Percentiles rank a stretch among this genome's conserved stretches.
phyloP scores from a whole-genome alignment of 2,329 filamentous ascomycete genomes.

The Thermothelomyces thermophilus region DNA sequence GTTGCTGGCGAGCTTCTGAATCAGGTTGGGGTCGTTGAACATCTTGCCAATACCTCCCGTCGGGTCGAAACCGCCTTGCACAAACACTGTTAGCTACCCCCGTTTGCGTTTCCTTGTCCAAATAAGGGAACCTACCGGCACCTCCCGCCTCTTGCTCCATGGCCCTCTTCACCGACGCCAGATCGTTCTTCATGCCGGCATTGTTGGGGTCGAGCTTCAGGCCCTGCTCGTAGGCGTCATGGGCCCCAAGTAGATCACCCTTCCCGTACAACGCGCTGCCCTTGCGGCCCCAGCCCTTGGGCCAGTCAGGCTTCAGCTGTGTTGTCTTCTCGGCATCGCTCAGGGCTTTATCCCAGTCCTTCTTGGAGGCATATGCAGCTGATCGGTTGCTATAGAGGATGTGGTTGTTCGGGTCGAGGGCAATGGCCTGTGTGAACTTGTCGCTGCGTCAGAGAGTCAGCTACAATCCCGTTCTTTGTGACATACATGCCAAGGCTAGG shows the following conservation, averaged over 20 bases:
- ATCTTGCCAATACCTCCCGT: slow-evolving; percentile 76
- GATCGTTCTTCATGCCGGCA: slow-evolving; percentile 82
- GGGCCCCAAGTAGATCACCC: slow-evolving; percentile 76
- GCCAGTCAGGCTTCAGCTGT: slow-evolving; percentile 94
- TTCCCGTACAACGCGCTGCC: slow-evolving; percentile 83
- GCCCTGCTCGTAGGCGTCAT: slow-evolving; percentile 90
- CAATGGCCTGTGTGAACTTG: slow-evolving; percentile 92
- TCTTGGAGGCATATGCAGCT: slow-evolving; percentile 79
- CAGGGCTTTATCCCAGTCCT: slow-evolving; percentile 76
- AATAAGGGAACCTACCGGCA: slow-evolving; percentile 15
- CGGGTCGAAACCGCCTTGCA: slow-evolving; percentile 43
- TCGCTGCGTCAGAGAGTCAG: slow-evolving; percentile 52
- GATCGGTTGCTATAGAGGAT: slow-evolving; percentile 98
- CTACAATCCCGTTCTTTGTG: neutral
- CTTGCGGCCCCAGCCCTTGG: slow-evolving; percentile 92
- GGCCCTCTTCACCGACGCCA: slow-evolving; percentile 78
- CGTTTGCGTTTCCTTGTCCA: too few relatives aligned
- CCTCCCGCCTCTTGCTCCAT: slow-evolving; percentile 63
- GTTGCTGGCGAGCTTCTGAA: slow-evolving; percentile 86
- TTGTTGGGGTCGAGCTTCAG: slow-evolving; percentile 88
- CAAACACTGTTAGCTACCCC: slow-evolving; percentile 3
- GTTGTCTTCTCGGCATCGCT: slow-evolving; percentile 90
- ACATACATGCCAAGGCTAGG: neutral
- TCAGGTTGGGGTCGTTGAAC: slow-evolving; percentile 87
- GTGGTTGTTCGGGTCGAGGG: slow-evolving; percentile 80